These are phyloP conservation scores for Aspergillus ochraceus DNA, from an alignment of 2,329 filamentous ascomycete species.

Conservation along the genomic window DNA sequence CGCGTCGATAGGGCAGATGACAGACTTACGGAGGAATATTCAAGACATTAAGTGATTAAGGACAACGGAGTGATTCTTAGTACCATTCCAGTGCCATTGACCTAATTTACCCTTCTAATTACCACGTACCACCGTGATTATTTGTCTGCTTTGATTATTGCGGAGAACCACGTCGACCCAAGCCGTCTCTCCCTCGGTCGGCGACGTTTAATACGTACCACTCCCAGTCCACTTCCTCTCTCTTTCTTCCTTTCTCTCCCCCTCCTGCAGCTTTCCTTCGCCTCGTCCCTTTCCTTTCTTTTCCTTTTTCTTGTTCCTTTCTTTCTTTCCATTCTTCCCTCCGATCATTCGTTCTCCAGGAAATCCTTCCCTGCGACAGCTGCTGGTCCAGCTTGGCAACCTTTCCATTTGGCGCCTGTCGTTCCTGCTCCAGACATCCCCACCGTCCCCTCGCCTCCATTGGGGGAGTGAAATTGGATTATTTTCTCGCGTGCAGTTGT, in stretches of 20 bases:
- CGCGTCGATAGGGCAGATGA: no score
- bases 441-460: constrained; percentile 3
- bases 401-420: constrained; percentile 1
- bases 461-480: neutral
- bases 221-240: constrained; percentile 3
- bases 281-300: constrained; percentile 8
- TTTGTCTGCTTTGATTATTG: neutral
- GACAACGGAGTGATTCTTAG: no score
- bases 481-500: neutral
- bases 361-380: constrained; percentile 6
- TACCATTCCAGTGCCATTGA: no score
- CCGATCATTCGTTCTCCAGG: no score
- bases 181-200: constrained; percentile 16
- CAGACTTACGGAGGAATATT: no score
- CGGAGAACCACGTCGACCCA: neutral
- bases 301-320: neutral
- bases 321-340: neutral
- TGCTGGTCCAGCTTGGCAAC: constrained; percentile 19
- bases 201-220: constrained; percentile 16
- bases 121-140: neutral
- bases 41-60: no score
- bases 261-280: constrained; percentile 11
- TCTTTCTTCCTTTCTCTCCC: constrained; percentile 4
- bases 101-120: no score
- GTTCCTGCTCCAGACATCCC: neutral